Conservation (phyloP, 768 basidiomycete species). For the Boletales sp. region DNA sequence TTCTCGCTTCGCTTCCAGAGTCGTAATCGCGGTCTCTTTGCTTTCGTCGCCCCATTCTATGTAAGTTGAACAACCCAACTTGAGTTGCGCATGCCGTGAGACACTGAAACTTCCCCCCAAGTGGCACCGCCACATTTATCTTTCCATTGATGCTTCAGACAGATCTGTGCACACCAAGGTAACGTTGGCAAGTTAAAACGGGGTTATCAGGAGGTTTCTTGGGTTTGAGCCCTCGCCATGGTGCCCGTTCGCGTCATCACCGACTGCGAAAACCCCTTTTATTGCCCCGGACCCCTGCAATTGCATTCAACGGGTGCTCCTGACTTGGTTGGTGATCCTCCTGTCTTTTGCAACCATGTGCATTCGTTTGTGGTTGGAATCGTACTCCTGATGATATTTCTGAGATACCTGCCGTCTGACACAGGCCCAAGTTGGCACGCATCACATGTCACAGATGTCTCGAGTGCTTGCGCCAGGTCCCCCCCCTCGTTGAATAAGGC, state of each 20-base stretch:
- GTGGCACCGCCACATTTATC: no score
- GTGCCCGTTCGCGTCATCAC: conserved; percentile 30
- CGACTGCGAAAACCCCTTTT: conserved; percentile 55
- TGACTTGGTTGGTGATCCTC: background rate
- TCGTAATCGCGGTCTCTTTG: no score
- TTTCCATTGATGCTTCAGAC: no score
- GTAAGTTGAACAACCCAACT: no score
- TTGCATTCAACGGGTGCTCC: conserved; percentile 4
- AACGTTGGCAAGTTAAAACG: no score
- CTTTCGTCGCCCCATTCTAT: no score
- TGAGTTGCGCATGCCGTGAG: no score
- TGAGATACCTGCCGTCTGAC: background rate
- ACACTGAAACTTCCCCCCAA: no score
- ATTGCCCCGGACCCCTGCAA: conserved; percentile 43
- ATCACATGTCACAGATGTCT: conserved; percentile 1
- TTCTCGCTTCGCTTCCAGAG: no score
- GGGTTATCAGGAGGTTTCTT: no score
- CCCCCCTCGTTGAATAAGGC: background rate
- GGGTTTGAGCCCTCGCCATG: background rate
- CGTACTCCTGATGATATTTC: conserved; percentile 11
- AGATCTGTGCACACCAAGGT: no score
- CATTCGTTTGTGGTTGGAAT: background rate
- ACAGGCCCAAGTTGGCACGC: background rate
- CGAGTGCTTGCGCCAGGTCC: background rate
- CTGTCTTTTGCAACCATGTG: conserved; percentile 4